phyloP scores from a whole-genome alignment of 2,329 filamentous ascomycete species.

The Colletotrichum sidae region DNA sequence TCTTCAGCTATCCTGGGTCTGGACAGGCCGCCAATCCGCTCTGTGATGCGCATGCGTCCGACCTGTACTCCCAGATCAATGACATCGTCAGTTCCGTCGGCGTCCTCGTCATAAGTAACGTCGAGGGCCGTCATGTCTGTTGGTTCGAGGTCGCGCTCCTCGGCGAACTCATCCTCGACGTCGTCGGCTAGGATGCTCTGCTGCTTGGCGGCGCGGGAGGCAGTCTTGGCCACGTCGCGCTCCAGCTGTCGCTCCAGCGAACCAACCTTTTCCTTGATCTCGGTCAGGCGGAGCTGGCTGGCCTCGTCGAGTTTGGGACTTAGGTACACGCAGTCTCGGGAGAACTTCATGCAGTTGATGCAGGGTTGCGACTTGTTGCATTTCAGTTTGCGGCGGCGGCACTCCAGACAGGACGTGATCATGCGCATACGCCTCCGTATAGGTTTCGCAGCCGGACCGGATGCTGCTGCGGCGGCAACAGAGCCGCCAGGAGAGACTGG shows the following conservation, averaged over 20 bases:
- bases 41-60: slow-evolving; percentile 79
- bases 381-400: slow-evolving; percentile 80
- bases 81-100: slow-evolving; percentile 68
- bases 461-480: slow-evolving; percentile 5
- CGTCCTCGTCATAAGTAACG: slow-evolving; percentile 74
- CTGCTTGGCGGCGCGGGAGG: slow-evolving; percentile 45
- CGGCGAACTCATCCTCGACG: slow-evolving; percentile 68
- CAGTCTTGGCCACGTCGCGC: slow-evolving; percentile 69
- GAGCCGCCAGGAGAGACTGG: slow-evolving; percentile 23
- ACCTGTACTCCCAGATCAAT: slow-evolving; percentile 79
- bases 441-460: slow-evolving; percentile 47
- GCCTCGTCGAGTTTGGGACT: slow-evolving; percentile 76
- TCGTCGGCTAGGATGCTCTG: slow-evolving; percentile 60
- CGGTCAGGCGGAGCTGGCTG: slow-evolving; percentile 76
- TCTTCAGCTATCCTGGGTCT: slow-evolving; percentile 78
- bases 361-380: slow-evolving; percentile 82
- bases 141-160: slow-evolving; percentile 70
- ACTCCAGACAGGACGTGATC: slow-evolving; percentile 77
- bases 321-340: slow-evolving; percentile 71
- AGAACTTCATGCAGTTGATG: slow-evolving; percentile 70
- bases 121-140: slow-evolving; percentile 73
- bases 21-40: slow-evolving; percentile 79
- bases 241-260: slow-evolving; percentile 77
- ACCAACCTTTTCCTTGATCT: slow-evolving; percentile 84
- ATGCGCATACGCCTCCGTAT: slow-evolving; percentile 72